phyloP scores from a whole-genome alignment of 306 rosid species.

The Malus asiatica region DNA sequence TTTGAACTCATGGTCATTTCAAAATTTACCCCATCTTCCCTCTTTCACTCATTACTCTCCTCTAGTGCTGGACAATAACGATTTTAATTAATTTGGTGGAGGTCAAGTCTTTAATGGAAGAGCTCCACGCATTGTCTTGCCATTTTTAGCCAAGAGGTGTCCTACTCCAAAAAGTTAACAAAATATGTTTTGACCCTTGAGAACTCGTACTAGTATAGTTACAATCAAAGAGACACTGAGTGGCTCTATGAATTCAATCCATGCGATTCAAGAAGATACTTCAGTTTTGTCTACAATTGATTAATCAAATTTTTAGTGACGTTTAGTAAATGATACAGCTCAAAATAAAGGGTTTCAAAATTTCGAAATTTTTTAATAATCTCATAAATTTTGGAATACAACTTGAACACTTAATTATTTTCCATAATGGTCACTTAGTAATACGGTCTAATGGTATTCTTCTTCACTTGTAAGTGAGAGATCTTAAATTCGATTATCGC shows the following conservation, averaged over 20 bases:
- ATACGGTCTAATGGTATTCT: too few relatives aligned
- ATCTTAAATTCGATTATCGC: too few relatives aligned
- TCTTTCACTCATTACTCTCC: neutral
- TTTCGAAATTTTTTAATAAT: too few relatives aligned
- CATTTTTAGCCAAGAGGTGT: neutral
- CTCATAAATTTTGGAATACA: too few relatives aligned
- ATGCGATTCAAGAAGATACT: neutral
- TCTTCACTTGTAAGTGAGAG: too few relatives aligned
- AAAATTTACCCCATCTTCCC: neutral
- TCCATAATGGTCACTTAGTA: too few relatives aligned
- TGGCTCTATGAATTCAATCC: neutral
- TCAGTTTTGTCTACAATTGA: neutral
- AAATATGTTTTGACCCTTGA: neutral
- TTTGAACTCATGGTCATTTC: neutral
- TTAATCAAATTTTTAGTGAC: neutral
- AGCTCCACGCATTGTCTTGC: neutral
- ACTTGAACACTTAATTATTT: too few relatives aligned
- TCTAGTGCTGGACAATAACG: neutral
- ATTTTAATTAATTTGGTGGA: neutral
- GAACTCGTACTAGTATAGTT: neutral
- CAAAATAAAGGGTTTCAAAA: too few relatives aligned
- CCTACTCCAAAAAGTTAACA: neutral
- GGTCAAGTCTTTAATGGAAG: neutral
- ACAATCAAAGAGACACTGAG: neutral
- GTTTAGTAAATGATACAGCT: neutral